Percentiles rank a stretch among this genome's conserved stretches.
phyloP scores from a whole-genome alignment of 2,329 filamentous ascomycete species.

The Cladobotryum mycophilum region DNA sequence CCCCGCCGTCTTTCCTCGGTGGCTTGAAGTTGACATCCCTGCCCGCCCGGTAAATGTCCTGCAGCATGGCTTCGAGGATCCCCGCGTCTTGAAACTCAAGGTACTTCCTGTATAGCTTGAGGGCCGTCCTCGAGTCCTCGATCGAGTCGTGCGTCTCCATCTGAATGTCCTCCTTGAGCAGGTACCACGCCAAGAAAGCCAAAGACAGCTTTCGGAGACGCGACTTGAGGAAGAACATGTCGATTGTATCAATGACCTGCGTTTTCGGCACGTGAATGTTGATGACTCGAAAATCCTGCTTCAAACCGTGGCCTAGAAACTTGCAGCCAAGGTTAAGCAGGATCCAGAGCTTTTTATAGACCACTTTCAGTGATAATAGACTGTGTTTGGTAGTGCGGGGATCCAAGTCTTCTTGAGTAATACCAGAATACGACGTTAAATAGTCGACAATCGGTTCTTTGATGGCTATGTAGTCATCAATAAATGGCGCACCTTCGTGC shows the following conservation, averaged over 20 bases:
- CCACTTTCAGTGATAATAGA: slow-evolving; percentile 79
- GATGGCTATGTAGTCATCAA: slow-evolving; percentile 94
- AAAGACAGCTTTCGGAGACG: slow-evolving; percentile 83
- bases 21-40: slow-evolving; percentile 46
- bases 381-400: slow-evolving; percentile 71
- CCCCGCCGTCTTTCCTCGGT: slow-evolving; percentile 40
- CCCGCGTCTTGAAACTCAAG: slow-evolving; percentile 83
- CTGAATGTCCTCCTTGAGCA: slow-evolving; percentile 92
- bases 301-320: slow-evolving; percentile 89
- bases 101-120: slow-evolving; percentile 85
- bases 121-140: slow-evolving; percentile 85
- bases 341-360: slow-evolving; percentile 98
- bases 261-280: slow-evolving; percentile 90
- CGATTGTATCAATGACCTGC: slow-evolving; percentile 91
- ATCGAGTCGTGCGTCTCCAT: slow-evolving; percentile 89
- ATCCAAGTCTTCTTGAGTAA: slow-evolving; percentile 79
- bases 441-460: slow-evolving; percentile 92
- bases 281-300: slow-evolving; percentile 94
- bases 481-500: slow-evolving; percentile 78
- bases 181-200: slow-evolving; percentile 83
- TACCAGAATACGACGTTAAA: slow-evolving; percentile 88
- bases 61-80: slow-evolving; percentile 73
- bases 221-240: slow-evolving; percentile 77
- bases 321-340: slow-evolving; percentile 88
- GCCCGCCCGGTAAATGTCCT: slow-evolving; percentile 68